Percentiles rank a stretch among this genome's conserved stretches.
phyloP scores from a whole-genome alignment of 2,329 filamentous ascomycete species.

The Alternaria triticimaculans region DNA sequence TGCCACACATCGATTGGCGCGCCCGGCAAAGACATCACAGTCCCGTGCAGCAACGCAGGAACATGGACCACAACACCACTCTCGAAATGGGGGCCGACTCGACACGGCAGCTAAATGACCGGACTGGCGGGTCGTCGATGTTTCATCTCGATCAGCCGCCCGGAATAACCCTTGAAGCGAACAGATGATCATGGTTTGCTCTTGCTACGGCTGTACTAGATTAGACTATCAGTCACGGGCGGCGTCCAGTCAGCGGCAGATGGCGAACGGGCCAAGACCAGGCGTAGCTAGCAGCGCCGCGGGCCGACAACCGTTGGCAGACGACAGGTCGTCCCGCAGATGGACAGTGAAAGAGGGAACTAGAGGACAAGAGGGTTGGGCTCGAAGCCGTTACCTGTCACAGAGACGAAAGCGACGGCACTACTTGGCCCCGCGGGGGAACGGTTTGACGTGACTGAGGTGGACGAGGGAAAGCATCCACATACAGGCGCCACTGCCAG shows the following conservation, averaged over 20 bases:
- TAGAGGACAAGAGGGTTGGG: constrained; percentile 21
- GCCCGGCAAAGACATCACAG: constrained; percentile 38
- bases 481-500: constrained; percentile 28
- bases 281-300: constrained; percentile 38
- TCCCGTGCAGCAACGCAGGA: constrained; percentile 52
- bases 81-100: constrained; percentile 42
- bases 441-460: constrained; percentile 16
- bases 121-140: constrained; percentile 41
- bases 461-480: constrained; percentile 15
- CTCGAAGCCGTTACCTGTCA: constrained; percentile 46
- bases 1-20: constrained; percentile 38
- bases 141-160: constrained; percentile 49
- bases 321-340: constrained; percentile 33
- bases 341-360: constrained; percentile 21
- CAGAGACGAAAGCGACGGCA: constrained; percentile 27
- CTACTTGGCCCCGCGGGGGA: constrained; percentile 21
- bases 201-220: constrained; percentile 27
- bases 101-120: constrained; percentile 46
- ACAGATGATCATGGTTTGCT: constrained; percentile 47
- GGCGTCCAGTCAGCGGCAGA: constrained; percentile 38
- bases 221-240: constrained; percentile 32
- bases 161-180: constrained; percentile 47
- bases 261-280: constrained; percentile 27
- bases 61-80: constrained; percentile 50
- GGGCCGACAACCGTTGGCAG: constrained; percentile 42